Percentiles rank a stretch among this genome's conserved stretches.
Evolutionary conservation across 140 eudicot species (phyloP).

Genomic region (Senecio squalidus): DNA sequence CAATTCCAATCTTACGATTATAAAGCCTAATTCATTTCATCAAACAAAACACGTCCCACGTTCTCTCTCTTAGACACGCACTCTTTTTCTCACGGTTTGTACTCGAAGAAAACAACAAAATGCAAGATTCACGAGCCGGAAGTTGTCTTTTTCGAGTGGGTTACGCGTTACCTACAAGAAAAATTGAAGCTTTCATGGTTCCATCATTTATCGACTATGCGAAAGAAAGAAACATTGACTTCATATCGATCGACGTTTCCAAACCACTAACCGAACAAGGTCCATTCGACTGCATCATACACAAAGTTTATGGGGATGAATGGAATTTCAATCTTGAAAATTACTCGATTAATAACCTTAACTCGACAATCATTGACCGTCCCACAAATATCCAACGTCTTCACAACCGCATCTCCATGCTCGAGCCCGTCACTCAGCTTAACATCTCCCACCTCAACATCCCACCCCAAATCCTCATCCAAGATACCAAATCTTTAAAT

Average conservation of each 20-base stretch:
- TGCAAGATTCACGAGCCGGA: too few species aligned
- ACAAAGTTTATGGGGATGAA: background rate
- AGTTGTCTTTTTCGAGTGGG: too few species aligned
- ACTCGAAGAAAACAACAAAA: too few species aligned
- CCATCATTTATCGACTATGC: background rate
- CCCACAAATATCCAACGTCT: background rate
- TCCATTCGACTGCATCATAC: background rate
- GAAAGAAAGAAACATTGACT: background rate
- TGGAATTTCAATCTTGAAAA: background rate
- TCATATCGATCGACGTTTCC: background rate
- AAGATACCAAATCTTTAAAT: constrained; percentile 3
- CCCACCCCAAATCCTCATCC: constrained; percentile 46
- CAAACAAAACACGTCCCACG: too few species aligned
- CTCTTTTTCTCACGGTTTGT: too few species aligned
- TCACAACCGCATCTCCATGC: background rate
- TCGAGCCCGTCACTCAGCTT: background rate
- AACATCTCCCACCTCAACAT: background rate
- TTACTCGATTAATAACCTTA: background rate
- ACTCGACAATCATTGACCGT: background rate
- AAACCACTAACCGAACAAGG: background rate
- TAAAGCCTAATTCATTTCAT: too few species aligned
- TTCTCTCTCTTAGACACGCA: too few species aligned
- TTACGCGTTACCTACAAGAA: background rate
- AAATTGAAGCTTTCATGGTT: background rate
- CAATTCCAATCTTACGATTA: too few species aligned